phyloP scores from a whole-genome alignment of 305 asterid genomes.

The Fraxinus greggii region DNA sequence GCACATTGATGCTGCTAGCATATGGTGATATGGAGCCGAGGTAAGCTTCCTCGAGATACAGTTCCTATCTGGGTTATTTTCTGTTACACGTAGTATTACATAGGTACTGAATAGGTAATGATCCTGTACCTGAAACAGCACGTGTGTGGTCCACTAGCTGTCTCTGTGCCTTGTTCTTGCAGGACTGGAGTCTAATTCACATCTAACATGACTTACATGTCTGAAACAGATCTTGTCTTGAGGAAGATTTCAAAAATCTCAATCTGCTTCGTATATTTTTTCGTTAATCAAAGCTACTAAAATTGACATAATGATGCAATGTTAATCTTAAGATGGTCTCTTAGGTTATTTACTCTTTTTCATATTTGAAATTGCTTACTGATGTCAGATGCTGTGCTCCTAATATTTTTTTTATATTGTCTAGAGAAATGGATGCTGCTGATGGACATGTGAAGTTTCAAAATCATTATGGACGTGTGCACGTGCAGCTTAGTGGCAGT shows the following conservation, averaged over 20 bases:
- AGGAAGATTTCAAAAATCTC: slow-evolving; percentile 6
- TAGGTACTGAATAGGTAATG: slow-evolving; percentile 1
- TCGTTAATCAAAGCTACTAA: slow-evolving; percentile 9
- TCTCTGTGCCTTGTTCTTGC: slow-evolving; percentile 4
- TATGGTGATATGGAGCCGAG: slow-evolving; percentile 96
- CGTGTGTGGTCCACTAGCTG: slow-evolving; percentile 6
- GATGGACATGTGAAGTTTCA: slow-evolving; percentile 79
- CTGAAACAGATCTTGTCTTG: slow-evolving; percentile 5
- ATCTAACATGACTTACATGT: slow-evolving; percentile 10
- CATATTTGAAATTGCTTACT: slow-evolving; percentile 24
- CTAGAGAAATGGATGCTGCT: slow-evolving; percentile 91
- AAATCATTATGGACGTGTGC: slow-evolving; percentile 80
- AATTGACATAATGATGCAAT: slow-evolving; percentile 9
- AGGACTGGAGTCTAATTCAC: slow-evolving; percentile 8
- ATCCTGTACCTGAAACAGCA: not conserved
- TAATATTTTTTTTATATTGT: slow-evolving; percentile 36
- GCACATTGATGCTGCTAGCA: slow-evolving; percentile 87
- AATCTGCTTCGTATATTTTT: slow-evolving; percentile 1
- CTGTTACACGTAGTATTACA: slow-evolving; percentile 11
- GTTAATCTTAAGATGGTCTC: slow-evolving; percentile 15
- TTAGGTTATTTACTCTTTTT: slow-evolving; percentile 29
- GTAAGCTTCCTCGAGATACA: slow-evolving; percentile 37
- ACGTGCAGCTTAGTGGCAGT: slow-evolving; percentile 85
- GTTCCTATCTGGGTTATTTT: slow-evolving; percentile 17
- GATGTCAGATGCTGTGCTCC: slow-evolving; percentile 38